Percentiles rank a stretch among this genome's conserved stretches.
These are phyloP conservation scores for Theobroma cacao DNA, from an alignment of 345 rosid species.

Conservation along the genomic window DNA sequence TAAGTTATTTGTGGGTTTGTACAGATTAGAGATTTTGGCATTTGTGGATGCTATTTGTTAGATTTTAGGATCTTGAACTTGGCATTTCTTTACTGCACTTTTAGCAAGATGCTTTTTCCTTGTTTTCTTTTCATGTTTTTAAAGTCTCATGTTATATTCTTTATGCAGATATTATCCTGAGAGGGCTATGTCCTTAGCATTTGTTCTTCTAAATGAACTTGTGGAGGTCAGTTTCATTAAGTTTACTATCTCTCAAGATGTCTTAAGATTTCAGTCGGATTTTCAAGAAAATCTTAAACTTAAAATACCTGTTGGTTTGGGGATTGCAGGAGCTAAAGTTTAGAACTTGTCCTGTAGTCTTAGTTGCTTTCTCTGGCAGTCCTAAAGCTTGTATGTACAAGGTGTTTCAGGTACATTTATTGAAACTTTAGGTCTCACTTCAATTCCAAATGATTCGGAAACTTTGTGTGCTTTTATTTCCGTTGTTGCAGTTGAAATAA, in stretches of 20 bases:
- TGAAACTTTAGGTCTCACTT: background rate
- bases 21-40: background rate
- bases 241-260: background rate
- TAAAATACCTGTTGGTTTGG: constrained; percentile 6
- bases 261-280: background rate
- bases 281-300: background rate
- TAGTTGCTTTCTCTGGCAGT: constrained; percentile 82
- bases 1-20: background rate
- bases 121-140: background rate
- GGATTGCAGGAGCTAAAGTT: constrained; percentile 51
- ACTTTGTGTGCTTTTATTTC: background rate
- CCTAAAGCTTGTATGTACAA: constrained; percentile 92
- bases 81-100: background rate
- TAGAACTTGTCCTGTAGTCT: constrained; percentile 71
- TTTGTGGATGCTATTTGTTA: background rate
- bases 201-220: constrained; percentile 63
- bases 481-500: constrained; percentile 4
- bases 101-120: background rate
- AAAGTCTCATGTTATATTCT: background rate
- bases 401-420: constrained; percentile 59
- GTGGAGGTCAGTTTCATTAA: constrained; percentile 50
- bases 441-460: background rate
- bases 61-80: background rate
- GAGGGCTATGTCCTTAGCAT: constrained; percentile 73
- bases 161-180: constrained; percentile 75